These are phyloP conservation scores for Macrophomina tecta DNA, from an alignment of 2,329 filamentous ascomycete genomes.

Conservation along the genomic window DNA sequence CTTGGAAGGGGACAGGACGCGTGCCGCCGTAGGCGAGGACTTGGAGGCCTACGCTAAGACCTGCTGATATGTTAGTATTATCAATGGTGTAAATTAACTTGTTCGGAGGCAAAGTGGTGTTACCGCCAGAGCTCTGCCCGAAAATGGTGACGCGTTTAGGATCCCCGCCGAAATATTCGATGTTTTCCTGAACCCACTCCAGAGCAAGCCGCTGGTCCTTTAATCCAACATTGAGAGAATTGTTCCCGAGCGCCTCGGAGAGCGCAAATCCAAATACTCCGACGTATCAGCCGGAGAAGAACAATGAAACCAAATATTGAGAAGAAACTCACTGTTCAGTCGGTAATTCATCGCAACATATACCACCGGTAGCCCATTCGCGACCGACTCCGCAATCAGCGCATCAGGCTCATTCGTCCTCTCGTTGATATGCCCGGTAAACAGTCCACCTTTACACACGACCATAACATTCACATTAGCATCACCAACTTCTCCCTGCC, in stretches of 20 bases:
- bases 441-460: conserved; percentile 33
- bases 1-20: conserved; percentile 39
- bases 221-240: conserved; percentile 47
- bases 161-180: conserved; percentile 43
- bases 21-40: conserved; percentile 42
- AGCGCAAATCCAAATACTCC: conserved; percentile 47
- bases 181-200: conserved; percentile 49
- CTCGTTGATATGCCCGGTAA: conserved; percentile 41
- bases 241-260: conserved; percentile 39
- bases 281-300: not conserved
- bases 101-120: not conserved
- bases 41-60: conserved; percentile 42
- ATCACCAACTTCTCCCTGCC: not conserved
- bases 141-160: conserved; percentile 46
- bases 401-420: conserved; percentile 51
- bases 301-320: not conserved
- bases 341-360: conserved; percentile 46
- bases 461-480: too few relatives aligned
- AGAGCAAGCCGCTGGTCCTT: conserved; percentile 47
- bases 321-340: conserved; percentile 36
- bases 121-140: conserved; percentile 45
- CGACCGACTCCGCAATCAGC: conserved; percentile 54
- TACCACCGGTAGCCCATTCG: conserved; percentile 49
- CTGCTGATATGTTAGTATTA: not conserved
- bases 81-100: too few relatives aligned